Conservation (phyloP, 164 flowering plant species). For the Paratinospora sagittata region DNA sequence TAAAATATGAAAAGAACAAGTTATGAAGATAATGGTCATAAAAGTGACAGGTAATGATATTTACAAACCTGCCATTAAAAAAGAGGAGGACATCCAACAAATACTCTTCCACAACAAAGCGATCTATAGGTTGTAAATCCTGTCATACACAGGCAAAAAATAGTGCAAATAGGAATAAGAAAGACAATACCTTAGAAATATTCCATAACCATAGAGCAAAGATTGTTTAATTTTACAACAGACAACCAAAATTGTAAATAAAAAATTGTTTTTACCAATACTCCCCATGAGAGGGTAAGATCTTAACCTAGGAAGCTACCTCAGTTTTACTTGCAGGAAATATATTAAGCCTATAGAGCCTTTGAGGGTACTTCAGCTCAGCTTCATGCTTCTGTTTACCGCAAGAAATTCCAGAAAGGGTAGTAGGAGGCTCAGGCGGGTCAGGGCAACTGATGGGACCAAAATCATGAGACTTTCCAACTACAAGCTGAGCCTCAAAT, state of each 20-base stretch:
- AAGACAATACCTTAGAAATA: constrained; percentile 3
- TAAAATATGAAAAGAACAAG: neutral
- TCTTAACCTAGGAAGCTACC: constrained; percentile 35
- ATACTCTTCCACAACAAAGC: constrained; percentile 87
- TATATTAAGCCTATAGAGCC: constrained; percentile 80
- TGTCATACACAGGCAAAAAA: constrained; percentile 29
- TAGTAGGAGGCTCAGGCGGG: constrained; percentile 50
- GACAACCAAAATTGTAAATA: neutral
- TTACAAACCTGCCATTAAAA: constrained; percentile 92
- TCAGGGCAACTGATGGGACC: constrained; percentile 75
- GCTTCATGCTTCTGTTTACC: constrained; percentile 90
- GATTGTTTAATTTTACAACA: neutral
- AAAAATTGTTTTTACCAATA: neutral
- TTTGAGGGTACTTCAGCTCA: constrained; percentile 75
- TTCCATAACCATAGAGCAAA: neutral
- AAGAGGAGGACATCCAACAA: constrained; percentile 84
- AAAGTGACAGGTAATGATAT: neutral
- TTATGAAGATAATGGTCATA: neutral
- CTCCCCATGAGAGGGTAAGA: neutral
- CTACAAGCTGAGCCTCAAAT: constrained; percentile 93
- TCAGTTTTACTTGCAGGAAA: constrained; percentile 79
- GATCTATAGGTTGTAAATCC: constrained; percentile 94
- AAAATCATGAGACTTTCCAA: constrained; percentile 80
- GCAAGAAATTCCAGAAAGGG: constrained; percentile 35
- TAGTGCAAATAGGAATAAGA: neutral